phyloP scores from a whole-genome alignment of 352 stramenopile genomes.

The Achlya hypogyna region DNA sequence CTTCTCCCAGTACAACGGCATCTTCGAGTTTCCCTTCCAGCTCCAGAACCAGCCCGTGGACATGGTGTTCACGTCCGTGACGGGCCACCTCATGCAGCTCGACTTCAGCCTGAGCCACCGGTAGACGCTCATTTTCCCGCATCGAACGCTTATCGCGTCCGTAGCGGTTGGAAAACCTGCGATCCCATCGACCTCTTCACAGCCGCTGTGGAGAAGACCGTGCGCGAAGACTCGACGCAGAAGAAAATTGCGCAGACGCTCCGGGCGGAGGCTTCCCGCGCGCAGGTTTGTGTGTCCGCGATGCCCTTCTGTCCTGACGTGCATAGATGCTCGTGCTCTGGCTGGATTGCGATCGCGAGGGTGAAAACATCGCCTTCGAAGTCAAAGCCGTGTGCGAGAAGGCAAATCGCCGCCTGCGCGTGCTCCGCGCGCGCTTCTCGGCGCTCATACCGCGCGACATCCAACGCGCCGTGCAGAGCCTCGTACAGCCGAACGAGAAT shows the following conservation, averaged over 20 bases:
- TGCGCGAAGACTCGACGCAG: slow-evolving; percentile 73
- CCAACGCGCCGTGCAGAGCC: slow-evolving; percentile 74
- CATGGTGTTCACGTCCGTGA: slow-evolving; percentile 95
- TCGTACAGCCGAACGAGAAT: slow-evolving; percentile 67
- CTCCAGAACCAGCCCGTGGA: slow-evolving; percentile 72
- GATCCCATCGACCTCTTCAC: slow-evolving; percentile 92
- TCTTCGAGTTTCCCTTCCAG: slow-evolving; percentile 88
- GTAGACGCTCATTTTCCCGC: slow-evolving; percentile 22
- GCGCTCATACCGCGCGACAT: slow-evolving; percentile 90
- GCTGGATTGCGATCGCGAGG: slow-evolving; percentile 99
- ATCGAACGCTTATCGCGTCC: background rate
- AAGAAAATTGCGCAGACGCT: slow-evolving; percentile 89
- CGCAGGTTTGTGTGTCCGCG: slow-evolving; percentile 34
- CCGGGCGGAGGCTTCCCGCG: slow-evolving; percentile 65
- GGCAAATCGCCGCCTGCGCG: slow-evolving; percentile 58
- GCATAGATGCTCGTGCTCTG: slow-evolving; percentile 90
- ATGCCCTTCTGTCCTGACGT: background rate
- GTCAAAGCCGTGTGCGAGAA: slow-evolving; percentile 83
- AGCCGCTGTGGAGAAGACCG: slow-evolving; percentile 75
- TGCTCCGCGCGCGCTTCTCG: slow-evolving; percentile 89
- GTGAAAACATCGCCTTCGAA: slow-evolving; percentile 99
- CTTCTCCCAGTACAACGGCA: slow-evolving; percentile 81
- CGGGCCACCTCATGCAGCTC: slow-evolving; percentile 95
- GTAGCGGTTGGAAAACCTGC: slow-evolving; percentile 92
- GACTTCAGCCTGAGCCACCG: slow-evolving; percentile 87